A percentile compares a stretch with the other conserved stretches of the same genome.
Evolutionary conservation across 495 filamentous ascomycete genomes (phyloP).

Genomic region (Antarctomyces pellizariae): DNA sequence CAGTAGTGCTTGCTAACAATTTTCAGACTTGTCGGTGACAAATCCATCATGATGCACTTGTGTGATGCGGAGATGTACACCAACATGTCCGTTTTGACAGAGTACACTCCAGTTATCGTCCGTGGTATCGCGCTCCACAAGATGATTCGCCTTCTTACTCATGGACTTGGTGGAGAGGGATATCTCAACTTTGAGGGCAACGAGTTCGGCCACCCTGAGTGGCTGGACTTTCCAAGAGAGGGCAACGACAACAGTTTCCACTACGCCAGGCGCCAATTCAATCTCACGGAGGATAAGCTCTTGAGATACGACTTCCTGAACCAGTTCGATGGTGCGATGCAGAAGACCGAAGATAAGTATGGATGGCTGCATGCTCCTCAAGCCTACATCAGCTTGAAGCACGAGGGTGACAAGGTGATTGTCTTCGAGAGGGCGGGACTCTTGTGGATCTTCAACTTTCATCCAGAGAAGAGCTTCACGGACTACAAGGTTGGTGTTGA

Average conservation of each 20-base stretch:
- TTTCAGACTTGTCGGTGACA: constrained; percentile 78
- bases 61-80: constrained; percentile 96
- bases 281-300: constrained; percentile 66
- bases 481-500: constrained; percentile 89
- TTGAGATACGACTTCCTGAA: constrained; percentile 84
- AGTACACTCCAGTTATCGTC: constrained; percentile 73
- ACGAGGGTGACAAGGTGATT: constrained; percentile 84
- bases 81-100: constrained; percentile 72
- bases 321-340: constrained; percentile 86
- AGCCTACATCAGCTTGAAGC: constrained; percentile 82
- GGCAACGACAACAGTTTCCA: constrained; percentile 93
- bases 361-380: constrained; percentile 78
- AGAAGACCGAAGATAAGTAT: constrained; percentile 63
- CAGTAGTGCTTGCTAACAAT: constrained; percentile 3
- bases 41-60: constrained; percentile 90
- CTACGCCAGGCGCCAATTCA: constrained; percentile 89
- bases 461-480: constrained; percentile 64
- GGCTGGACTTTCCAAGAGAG: constrained; percentile 91
- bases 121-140: constrained; percentile 86
- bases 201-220: constrained; percentile 96
- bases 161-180: constrained; percentile 84
- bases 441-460: constrained; percentile 92
- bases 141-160: constrained; percentile 86
- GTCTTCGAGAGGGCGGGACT: constrained; percentile 85
- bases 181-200: constrained; percentile 98